These are phyloP conservation scores for Echria macrotheca DNA, from an alignment of 495 filamentous ascomycete genomes.

Conservation along the genomic window DNA sequence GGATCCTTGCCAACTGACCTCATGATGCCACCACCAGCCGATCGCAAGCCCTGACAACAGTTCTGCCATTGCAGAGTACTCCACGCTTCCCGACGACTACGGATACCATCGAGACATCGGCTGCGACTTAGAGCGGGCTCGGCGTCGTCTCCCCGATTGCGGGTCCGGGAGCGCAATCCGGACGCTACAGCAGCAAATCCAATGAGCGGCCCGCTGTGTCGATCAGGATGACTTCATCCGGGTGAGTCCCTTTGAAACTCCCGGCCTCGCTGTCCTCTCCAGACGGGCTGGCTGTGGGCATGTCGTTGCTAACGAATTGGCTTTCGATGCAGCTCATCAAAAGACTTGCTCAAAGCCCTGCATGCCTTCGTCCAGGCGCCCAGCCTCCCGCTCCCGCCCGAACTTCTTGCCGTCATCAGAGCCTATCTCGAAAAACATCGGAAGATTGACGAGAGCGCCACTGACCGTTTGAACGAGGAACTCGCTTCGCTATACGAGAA, in stretches of 20 bases:
- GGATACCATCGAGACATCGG: too few relatives aligned
- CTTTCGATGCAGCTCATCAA: slow-evolving; percentile 34
- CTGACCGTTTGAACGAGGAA: slow-evolving; percentile 61
- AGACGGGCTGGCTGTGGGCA: not conserved
- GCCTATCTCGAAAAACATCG: slow-evolving; percentile 56
- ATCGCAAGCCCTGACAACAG: too few relatives aligned
- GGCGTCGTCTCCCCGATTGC: not conserved
- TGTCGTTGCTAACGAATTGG: not conserved
- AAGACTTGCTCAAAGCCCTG: slow-evolving; percentile 58
- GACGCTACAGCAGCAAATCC: slow-evolving; percentile 1
- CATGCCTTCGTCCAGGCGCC: slow-evolving; percentile 46
- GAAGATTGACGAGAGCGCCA: slow-evolving; percentile 52
- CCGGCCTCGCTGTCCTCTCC: too few relatives aligned
- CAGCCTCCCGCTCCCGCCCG: slow-evolving; percentile 56
- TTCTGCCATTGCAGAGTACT: too few relatives aligned
- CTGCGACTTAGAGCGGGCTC: not conserved
- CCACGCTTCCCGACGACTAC: too few relatives aligned
- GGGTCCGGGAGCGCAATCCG: not conserved
- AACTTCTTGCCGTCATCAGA: slow-evolving; percentile 51
- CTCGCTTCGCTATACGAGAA: slow-evolving; percentile 55
- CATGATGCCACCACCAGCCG: too few relatives aligned
- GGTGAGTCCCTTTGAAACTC: slow-evolving; percentile 25
- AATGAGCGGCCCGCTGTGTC: slow-evolving; percentile 14
- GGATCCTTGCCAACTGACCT: slow-evolving; percentile 1
- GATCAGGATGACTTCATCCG: slow-evolving; percentile 33